These are phyloP conservation scores for Teunomyces tritomae DNA, from an alignment of 805 yeast genomes.

Conservation along the genomic window DNA sequence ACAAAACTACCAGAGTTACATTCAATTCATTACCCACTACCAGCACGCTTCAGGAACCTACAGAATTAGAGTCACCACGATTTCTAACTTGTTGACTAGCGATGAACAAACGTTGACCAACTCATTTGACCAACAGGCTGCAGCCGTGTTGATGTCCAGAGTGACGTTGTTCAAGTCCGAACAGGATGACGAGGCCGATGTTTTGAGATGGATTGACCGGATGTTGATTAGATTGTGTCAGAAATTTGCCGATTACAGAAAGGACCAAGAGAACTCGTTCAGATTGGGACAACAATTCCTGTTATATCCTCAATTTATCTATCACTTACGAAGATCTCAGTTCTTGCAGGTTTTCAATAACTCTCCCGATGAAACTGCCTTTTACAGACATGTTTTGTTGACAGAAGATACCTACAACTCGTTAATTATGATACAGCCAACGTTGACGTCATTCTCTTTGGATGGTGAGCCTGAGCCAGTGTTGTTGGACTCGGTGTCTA, in stretches of 20 bases:
- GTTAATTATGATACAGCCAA: slow-evolving; percentile 96
- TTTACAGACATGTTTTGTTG: slow-evolving; percentile 87
- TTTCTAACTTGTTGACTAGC: slow-evolving; percentile 54
- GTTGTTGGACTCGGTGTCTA: slow-evolving; percentile 86
- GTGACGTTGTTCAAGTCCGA: slow-evolving; percentile 80
- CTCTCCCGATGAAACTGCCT: slow-evolving; percentile 98
- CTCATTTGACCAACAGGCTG: slow-evolving; percentile 98
- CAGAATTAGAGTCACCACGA: slow-evolving; percentile 87
- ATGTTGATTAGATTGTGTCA: slow-evolving; percentile 87
- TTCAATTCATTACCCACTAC: slow-evolving; percentile 88
- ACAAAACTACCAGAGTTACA: slow-evolving; percentile 48
- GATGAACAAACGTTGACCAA: slow-evolving; percentile 47
- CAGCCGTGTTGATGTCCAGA: slow-evolving; percentile 91
- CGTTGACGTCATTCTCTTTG: slow-evolving; percentile 80
- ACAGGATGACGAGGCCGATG: slow-evolving; percentile 87
- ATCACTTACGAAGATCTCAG: slow-evolving; percentile 93
- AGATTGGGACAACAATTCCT: slow-evolving; percentile 80
- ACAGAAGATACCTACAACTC: slow-evolving; percentile 93
- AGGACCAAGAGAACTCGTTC: slow-evolving; percentile 80
- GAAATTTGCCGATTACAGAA: slow-evolving; percentile 88
- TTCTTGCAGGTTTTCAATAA: slow-evolving; percentile 94
- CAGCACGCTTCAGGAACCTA: slow-evolving; percentile 94
- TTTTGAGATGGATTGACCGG: slow-evolving; percentile 92
- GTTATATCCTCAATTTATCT: slow-evolving; percentile 92
- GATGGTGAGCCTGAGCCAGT: slow-evolving; percentile 85